Evolutionary conservation across 2,329 filamentous ascomycete species (phyloP), one percentile per base, ranked within the genome.

Genomic region (Sordariomycetes sp.): DNA sequence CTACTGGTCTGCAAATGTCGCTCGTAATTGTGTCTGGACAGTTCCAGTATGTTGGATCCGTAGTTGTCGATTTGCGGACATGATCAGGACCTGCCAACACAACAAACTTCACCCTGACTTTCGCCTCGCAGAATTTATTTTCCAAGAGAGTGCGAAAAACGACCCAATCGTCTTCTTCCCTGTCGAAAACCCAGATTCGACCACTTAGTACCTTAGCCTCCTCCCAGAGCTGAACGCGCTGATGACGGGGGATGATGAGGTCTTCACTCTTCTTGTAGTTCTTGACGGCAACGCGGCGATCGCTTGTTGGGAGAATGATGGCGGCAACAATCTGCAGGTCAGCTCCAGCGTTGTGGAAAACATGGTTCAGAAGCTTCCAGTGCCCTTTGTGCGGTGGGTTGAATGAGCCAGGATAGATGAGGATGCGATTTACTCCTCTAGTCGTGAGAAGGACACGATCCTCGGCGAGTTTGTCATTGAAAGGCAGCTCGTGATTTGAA

Each of bases 331-430:
- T 38, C 20, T 51, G 35, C 6, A 58, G 39, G 12, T 54, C 51
- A 2, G 38, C 30, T 4, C 48, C 49, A 6, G 44, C 42, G 27
- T 54, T 45, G 1, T 37, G 30, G 23, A 51, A 49, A 8, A 48
- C 47, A 33, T 58, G 45, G 1, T 37, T 34, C 1, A 62, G 47
- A 4, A 61, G 47, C 1, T 52, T 38, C 1, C 51, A 29, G 30
- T 61, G 58, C 0, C 57, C 56, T 6, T 37, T 42, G 32, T 60
- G 56, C 11, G 58, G 56, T 1, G 58, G 58, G 33, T 62, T 60
- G 43, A 61, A 61, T 8, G 49, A 51, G 1, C 58, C 58, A 1
- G 55, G 54, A 33, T 47, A 61, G 2, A 61, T 16, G 2, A 61
- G 39, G n/a, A 61, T 46, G 8, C 43, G 38, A 26, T 54, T 55